These are phyloP conservation scores for Ceratocystis albifundus DNA, from an alignment of 2,329 filamentous ascomycete genomes.

Conservation along the genomic window DNA sequence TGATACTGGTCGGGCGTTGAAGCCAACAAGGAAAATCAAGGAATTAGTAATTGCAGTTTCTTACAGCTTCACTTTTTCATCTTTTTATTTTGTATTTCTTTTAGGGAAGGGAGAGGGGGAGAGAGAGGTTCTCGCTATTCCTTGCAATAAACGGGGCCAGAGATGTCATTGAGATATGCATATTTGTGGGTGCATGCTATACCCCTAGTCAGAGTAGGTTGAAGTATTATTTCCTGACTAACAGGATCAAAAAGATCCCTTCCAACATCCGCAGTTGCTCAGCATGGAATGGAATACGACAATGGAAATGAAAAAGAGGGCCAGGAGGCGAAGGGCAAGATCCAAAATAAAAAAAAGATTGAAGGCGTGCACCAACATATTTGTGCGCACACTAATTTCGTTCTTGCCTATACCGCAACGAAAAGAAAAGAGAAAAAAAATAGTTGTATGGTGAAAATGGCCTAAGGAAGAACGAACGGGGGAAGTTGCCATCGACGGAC, in stretches of 20 bases:
- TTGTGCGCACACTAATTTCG: too few relatives aligned
- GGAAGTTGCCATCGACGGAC: not conserved
- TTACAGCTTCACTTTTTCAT: not conserved
- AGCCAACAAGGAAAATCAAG: too few relatives aligned
- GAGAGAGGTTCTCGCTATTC: not conserved
- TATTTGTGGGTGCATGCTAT: constrained; percentile 16
- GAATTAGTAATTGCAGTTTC: not conserved
- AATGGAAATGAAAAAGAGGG: not conserved
- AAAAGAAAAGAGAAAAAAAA: too few relatives aligned
- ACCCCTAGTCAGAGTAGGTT: not conserved
- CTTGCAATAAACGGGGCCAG: not conserved
- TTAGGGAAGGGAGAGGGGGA: too few relatives aligned
- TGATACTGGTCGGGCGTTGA: too few relatives aligned
- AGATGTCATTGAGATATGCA: constrained; percentile 16
- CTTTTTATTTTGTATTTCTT: not conserved
- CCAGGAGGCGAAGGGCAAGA: not conserved
- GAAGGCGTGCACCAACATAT: too few relatives aligned
- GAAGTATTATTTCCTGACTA: constrained; percentile 7
- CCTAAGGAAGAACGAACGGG: not conserved
- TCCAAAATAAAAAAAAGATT: not conserved
- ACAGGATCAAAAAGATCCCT: constrained; percentile 12
- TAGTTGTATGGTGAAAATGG: too few relatives aligned
- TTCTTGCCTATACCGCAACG: too few relatives aligned
- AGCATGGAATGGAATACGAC: not conserved
- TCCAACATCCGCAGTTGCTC: not conserved